Base-by-base conservation (phyloP, 371 early-diverging fungal species). In the Rhizopus delemar region DNA sequence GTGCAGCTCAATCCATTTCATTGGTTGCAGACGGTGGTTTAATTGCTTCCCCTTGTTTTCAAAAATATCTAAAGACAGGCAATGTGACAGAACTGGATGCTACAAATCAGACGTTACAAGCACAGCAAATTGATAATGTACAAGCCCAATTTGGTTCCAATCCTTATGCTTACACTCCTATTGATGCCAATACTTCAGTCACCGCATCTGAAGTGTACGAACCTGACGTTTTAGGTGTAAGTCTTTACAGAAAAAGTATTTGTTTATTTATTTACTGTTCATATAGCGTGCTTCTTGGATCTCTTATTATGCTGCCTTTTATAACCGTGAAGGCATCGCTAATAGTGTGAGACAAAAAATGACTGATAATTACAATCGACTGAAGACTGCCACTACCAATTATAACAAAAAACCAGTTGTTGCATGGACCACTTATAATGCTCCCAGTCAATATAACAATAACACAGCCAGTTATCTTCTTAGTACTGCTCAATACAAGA, bases 221-320 rank as follows among this genome's bases (percentile, higher is more conserved):
- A 61, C 76, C 84, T 62, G 82, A 81, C 50, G 66, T 77, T 41
- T 69, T 86, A 52, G 84, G 85, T 64, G 82, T 84, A 80, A 69
- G 84, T 71, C n/a, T n/a, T n/a, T n/a, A 16, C 1, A 31, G 0
- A 22, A 38, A 38, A 48, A 34, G 8, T 38, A 11, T 6, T 38
- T 38, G 2, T 38, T 38, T 6, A 28, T 29, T 38, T 34, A 32
- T 36, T 22, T 8, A 8, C 7, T 16, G 9, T 41, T 12, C 22
- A 41, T 53, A 46, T 39, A 86, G 71, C 89, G 91, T 63, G 77
- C 84, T 57, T 87, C 90, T 63, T 91, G 92, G 92, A 57, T 91
- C 55, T 85, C 87, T 70, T 91, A 86, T 71, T 90, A 87, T 74
- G 84, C 85, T 31, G 74, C 82, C 16, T 91, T 90, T 70, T 90